A percentile compares a stretch with the other conserved stretches of the same genome.
Evolutionary conservation across 148 eudicot genomes (phyloP).

Genomic region (Talinum fruticosum): DNA sequence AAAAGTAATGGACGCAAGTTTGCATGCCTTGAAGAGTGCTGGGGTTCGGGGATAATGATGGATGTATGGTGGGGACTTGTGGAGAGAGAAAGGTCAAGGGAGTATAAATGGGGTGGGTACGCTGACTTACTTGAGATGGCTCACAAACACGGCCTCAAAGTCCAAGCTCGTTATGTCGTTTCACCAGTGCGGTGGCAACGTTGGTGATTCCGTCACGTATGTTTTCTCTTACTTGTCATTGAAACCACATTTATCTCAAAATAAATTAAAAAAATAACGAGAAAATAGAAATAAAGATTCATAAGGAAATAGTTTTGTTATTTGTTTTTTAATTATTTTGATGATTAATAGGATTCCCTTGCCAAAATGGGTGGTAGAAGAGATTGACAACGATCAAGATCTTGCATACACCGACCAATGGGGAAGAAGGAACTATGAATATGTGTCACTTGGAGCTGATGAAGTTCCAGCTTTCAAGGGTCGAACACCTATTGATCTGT

Average conservation of each 20-base stretch:
- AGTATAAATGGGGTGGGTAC: conserved; percentile 86
- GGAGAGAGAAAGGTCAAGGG: conserved; percentile 66
- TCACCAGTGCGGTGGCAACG: conserved; percentile 94
- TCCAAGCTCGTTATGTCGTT: conserved; percentile 94
- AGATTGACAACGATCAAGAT: conserved; percentile 65
- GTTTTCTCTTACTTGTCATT: no score
- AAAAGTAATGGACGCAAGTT: conserved; percentile 77
- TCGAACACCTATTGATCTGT: conserved; percentile 70
- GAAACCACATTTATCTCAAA: no score
- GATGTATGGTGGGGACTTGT: conserved; percentile 98
- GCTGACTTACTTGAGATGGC: conserved; percentile 74
- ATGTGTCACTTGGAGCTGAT: conserved; percentile 75
- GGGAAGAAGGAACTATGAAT: conserved; percentile 85
- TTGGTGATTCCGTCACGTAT: conserved; percentile 85
- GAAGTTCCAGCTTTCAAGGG: conserved; percentile 68
- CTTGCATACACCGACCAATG: conserved; percentile 88
- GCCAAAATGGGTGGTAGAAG: conserved; percentile 80
- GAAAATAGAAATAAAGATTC: no score
- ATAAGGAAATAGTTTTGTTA: not conserved
- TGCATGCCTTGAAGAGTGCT: conserved; percentile 75
- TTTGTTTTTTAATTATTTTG: not conserved
- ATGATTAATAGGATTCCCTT: conserved; percentile 57
- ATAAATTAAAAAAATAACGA: no score
- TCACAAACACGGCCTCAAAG: conserved; percentile 56
- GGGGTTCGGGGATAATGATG: conserved; percentile 91